Evolutionary conservation across 2,329 filamentous ascomycete species (phyloP).

Genomic region (Trichoderma pleuroti): DNA sequence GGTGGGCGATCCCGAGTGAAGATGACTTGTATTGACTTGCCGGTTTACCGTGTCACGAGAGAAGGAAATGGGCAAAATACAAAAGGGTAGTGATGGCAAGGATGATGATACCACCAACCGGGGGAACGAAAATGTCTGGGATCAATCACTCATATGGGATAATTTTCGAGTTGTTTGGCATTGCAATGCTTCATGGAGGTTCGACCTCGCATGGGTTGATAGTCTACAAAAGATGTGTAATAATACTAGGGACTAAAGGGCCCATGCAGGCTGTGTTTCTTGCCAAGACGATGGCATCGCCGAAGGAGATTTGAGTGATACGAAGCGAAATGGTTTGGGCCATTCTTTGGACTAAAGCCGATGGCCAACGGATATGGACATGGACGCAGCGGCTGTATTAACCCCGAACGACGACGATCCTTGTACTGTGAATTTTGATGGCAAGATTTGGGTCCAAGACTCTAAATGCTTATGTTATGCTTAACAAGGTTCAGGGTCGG

Average conservation of each 20-base stretch:
- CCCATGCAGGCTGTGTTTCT: neutral
- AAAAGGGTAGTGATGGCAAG: neutral
- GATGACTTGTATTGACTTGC: neutral
- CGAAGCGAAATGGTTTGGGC: neutral
- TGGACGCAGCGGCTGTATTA: neutral
- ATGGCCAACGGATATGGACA: neutral
- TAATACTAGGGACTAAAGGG: neutral
- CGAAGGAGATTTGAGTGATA: neutral
- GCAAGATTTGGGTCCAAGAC: neutral
- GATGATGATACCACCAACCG: neutral
- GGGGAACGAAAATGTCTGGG: neutral
- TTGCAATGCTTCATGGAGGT: neutral
- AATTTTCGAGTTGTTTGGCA: neutral
- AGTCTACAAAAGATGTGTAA: neutral
- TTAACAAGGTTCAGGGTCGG: neutral
- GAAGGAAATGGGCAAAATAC: neutral
- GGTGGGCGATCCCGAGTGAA: slow-evolving; percentile 37
- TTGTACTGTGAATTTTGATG: neutral
- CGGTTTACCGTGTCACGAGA: no score
- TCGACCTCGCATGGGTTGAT: neutral
- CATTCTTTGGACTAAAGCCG: neutral
- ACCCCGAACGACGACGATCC: neutral
- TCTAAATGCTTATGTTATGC: neutral
- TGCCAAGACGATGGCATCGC: neutral
- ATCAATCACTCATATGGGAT: neutral